Percentiles rank a stretch among this genome's conserved stretches.
Evolutionary conservation across 1,284 basidiomycete genomes (phyloP).

Genomic region (Trichosporon ovoides): DNA sequence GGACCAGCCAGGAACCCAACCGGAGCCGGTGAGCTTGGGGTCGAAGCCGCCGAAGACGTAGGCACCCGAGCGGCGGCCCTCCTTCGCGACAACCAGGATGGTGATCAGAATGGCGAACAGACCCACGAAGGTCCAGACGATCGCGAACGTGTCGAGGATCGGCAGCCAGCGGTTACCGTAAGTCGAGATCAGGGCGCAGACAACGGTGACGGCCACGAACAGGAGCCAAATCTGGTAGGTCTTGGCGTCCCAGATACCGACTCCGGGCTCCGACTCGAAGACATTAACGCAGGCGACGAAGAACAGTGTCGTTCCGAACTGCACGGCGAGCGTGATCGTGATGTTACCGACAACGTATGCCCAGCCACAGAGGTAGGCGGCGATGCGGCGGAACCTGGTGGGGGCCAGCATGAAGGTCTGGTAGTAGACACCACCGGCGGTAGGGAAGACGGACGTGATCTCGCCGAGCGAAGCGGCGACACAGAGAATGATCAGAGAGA

Average conservation of each 20-base stretch:
- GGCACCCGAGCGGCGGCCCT: constrained; percentile 33
- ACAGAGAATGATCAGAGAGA: constrained; percentile 48
- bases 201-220: constrained; percentile 16
- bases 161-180: constrained; percentile 38
- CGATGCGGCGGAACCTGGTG: constrained; percentile 37
- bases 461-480: constrained; percentile 50
- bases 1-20: constrained; percentile 18
- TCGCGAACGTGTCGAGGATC: constrained; percentile 32
- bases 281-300: constrained; percentile 26
- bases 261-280: constrained; percentile 17
- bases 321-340: constrained; percentile 49
- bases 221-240: constrained; percentile 24
- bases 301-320: constrained; percentile 44
- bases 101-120: constrained; percentile 26
- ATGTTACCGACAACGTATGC: constrained; percentile 50
- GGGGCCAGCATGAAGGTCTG: constrained; percentile 49
- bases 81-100: constrained; percentile 42
- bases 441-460: constrained; percentile 49
- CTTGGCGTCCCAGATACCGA: constrained; percentile 13
- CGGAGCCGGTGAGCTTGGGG: constrained; percentile 9
- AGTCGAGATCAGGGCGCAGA: constrained; percentile 24
- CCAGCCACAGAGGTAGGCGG: constrained; percentile 51
- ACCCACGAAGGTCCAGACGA: constrained; percentile 28
- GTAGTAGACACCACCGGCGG: constrained; percentile 50
- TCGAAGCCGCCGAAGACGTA: constrained; percentile 29